Evolutionary conservation across 495 filamentous ascomycete species (phyloP), one percentile per base, ranked within the genome.

Genomic region (Xylaria telfairii): DNA sequence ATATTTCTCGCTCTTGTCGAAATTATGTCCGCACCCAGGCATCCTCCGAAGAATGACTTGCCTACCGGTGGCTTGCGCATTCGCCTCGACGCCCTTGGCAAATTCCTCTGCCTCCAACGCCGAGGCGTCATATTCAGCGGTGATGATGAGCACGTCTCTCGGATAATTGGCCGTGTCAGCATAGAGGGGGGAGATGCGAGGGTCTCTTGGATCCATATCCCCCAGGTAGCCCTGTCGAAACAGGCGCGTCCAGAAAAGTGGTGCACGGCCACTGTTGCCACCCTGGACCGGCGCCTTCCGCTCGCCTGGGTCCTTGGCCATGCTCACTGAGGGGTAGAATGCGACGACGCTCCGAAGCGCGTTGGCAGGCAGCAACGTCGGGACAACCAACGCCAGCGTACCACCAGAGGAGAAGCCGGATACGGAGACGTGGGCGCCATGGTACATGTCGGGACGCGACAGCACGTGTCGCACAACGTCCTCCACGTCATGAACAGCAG

Each of bases 371-470:
- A 84, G 83, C 32, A 83, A 68, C 49, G 51, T 78, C 53, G 82
- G 79, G 4, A 78, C 77, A 2, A 78, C 77, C 24, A 86, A 73
- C n/a, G 80, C 79, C 24, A 86, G 79, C 61, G 83, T 86, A 0
- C 75, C 84, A 4, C 84, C 83, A 19, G 72, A 71, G 49, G 81
- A 84, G 75, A 85, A 86, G 6, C 83, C 84, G 12, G 81, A 84
- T 21, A 84, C 61, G 17, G 83, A 81, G 19, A 85, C 57, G 4
- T 75, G 80, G 4, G 76, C 72, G 12, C 63, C 49, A 54, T 84
- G 77, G 49, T 83, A 85, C 26, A 78, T 74, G 5, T 78, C 74
- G 2, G 80, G 73, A 32, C 57, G 47, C 49, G 53, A 65, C 26
- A 76, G 73, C 4, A 80, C 80, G 69, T 81, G 82, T 10, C 75